Evolutionary conservation across 2,329 filamentous ascomycete species (phyloP).

Genomic region (Trichoderma citrinoviride): DNA sequence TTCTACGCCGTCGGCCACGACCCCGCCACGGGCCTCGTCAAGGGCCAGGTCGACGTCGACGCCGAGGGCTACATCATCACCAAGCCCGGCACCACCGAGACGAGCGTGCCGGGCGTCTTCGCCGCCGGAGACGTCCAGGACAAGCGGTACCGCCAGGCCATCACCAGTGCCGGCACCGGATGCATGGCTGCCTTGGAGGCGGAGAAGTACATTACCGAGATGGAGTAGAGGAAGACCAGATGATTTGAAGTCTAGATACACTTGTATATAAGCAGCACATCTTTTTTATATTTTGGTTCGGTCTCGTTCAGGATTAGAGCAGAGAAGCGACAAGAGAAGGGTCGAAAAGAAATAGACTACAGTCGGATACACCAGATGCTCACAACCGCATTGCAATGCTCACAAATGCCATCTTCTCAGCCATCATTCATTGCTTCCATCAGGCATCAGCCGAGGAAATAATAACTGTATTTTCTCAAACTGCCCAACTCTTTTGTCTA

Average conservation of each 20-base stretch:
- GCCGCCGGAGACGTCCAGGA: slow-evolving; percentile 98
- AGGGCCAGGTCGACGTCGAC: slow-evolving; percentile 85
- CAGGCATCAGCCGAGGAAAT: not conserved
- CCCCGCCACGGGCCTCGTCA: slow-evolving; percentile 85
- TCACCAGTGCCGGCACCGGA: slow-evolving; percentile 92
- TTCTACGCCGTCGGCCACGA: slow-evolving; percentile 99
- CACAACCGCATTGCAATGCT: not conserved
- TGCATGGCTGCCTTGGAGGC: slow-evolving; percentile 95
- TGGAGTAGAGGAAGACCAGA: slow-evolving; percentile 44
- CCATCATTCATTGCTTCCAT: not conserved
- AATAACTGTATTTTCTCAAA: not conserved
- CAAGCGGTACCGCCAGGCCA: slow-evolving; percentile 95
- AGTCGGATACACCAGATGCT: not conserved
- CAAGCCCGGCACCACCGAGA: slow-evolving; percentile 81
- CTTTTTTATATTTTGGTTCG: not conserved
- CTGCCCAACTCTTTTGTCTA: not conserved
- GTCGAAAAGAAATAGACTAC: not conserved
- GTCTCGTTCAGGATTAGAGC: not conserved
- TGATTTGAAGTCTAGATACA: slow-evolving; percentile 9
- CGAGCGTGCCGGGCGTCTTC: slow-evolving; percentile 88
- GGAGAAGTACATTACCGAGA: slow-evolving; percentile 85
- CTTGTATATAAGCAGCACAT: not conserved
- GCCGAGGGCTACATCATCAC: slow-evolving; percentile 89
- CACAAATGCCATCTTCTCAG: not conserved
- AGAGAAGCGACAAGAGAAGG: not conserved